These are phyloP conservation scores for Calvatia gigantea DNA, from an alignment of 768 basidiomycete genomes.

Conservation along the genomic window DNA sequence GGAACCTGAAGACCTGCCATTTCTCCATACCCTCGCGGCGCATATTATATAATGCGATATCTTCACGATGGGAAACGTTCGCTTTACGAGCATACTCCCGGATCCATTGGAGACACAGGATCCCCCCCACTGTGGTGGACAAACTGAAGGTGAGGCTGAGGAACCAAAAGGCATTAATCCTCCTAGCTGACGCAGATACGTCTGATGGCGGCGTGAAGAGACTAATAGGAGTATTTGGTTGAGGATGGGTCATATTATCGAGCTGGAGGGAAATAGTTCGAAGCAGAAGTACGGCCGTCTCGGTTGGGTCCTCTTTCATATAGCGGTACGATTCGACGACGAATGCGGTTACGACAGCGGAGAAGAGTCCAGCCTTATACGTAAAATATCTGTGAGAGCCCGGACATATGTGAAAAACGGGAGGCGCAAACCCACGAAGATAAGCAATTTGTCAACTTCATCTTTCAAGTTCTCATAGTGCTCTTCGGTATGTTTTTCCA, in stretches of 20 bases:
- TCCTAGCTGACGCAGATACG: background rate
- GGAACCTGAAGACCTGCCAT: slow-evolving; percentile 17
- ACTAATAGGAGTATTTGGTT: background rate
- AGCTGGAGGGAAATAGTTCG: slow-evolving; percentile 2
- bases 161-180: slow-evolving; percentile 16
- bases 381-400: background rate
- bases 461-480: slow-evolving; percentile 7
- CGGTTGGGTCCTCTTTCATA: slow-evolving; percentile 18
- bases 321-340: slow-evolving; percentile 19
- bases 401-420: background rate
- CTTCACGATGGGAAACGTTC: slow-evolving; percentile 2
- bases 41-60: slow-evolving; percentile 12
- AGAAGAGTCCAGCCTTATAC: slow-evolving; percentile 23
- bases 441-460: slow-evolving; percentile 8
- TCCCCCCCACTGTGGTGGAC: slow-evolving; percentile 12
- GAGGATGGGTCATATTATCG: slow-evolving; percentile 15
- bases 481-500: slow-evolving; percentile 1
- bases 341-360: slow-evolving; percentile 22
- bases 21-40: slow-evolving; percentile 14
- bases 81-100: slow-evolving; percentile 17
- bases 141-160: slow-evolving; percentile 16
- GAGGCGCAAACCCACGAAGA: slow-evolving; percentile 2
- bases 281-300: slow-evolving; percentile 10
- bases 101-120: slow-evolving; percentile 20
- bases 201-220: background rate